phyloP scores from a whole-genome alignment of 73 alveolate species.

The Tetrahymena borealis region DNA sequence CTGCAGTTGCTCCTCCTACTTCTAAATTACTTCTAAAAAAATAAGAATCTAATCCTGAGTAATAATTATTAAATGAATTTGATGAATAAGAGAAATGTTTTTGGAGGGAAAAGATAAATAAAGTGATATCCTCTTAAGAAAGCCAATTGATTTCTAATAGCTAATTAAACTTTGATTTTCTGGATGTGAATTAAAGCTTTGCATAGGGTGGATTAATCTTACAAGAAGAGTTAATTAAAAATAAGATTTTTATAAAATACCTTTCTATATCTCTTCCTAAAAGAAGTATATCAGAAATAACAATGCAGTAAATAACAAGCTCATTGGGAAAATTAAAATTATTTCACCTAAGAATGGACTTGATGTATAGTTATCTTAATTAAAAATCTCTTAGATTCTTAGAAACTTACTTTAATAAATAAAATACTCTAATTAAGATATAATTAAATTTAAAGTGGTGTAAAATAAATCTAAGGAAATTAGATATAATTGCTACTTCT shows the following conservation, averaged over 20 bases:
- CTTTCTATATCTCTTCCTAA: neutral
- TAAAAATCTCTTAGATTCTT: neutral
- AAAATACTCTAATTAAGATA: neutral
- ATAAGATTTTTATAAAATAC: neutral
- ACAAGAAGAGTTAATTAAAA: neutral
- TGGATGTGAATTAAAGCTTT: neutral
- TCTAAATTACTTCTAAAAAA: too few species aligned
- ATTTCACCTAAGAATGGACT: neutral
- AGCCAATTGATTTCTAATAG: neutral
- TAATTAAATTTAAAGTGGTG: neutral
- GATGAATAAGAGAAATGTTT: too few species aligned
- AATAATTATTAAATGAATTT: too few species aligned
- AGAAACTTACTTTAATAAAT: neutral
- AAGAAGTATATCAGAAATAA: neutral
- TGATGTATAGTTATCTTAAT: neutral
- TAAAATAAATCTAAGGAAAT: neutral
- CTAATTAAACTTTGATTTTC: neutral
- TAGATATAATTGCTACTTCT: neutral
- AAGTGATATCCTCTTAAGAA: neutral
- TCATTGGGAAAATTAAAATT: neutral
- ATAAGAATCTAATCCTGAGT: too few species aligned
- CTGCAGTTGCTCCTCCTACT: too few species aligned
- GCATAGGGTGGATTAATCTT: neutral
- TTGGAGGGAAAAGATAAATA: neutral
- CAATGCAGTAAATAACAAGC: neutral